These are phyloP conservation scores for Paradendryphiella salina DNA, from an alignment of 2,329 filamentous ascomycete species.

Conservation along the genomic window DNA sequence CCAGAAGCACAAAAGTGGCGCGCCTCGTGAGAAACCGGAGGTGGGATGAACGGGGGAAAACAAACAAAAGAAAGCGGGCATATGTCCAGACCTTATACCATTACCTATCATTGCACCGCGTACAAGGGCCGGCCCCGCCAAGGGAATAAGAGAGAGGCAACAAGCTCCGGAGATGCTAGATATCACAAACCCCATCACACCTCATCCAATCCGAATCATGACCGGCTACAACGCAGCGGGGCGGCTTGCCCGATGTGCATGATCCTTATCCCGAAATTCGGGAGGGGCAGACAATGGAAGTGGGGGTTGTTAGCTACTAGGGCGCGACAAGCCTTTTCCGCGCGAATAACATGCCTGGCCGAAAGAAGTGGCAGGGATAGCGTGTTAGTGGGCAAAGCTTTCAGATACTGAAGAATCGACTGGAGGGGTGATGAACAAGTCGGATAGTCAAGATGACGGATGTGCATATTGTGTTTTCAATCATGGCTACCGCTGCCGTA, in stretches of 20 bases:
- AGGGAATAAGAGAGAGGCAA: conserved; percentile 12
- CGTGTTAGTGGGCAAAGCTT: not conserved
- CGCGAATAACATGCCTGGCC: not conserved
- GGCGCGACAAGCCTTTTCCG: conserved; percentile 22
- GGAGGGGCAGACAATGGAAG: conserved; percentile 21
- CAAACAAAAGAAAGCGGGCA: not conserved
- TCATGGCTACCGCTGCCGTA: conserved; percentile 64
- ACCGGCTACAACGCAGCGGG: conserved; percentile 12
- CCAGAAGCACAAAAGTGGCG: conserved; percentile 4
- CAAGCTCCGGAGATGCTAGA: conserved; percentile 16
- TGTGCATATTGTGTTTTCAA: not conserved
- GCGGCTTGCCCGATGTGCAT: conserved; percentile 15
- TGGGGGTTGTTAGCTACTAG: conserved; percentile 22
- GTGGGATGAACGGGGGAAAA: conserved; percentile 1
- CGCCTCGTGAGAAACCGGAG: conserved; percentile 5
- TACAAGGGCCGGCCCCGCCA: conserved; percentile 12
- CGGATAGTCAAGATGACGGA: conserved; percentile 22
- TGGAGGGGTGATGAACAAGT: conserved; percentile 8
- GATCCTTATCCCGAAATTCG: conserved; percentile 22
- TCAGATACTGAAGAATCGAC: not conserved
- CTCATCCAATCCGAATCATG: conserved; percentile 14
- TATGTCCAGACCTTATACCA: conserved; percentile 22
- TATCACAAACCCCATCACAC: conserved; percentile 4
- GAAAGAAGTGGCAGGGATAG: not conserved
- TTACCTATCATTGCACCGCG: not conserved